Conservation (phyloP, 345 rosid genomes). For the Gossypium australe region DNA sequence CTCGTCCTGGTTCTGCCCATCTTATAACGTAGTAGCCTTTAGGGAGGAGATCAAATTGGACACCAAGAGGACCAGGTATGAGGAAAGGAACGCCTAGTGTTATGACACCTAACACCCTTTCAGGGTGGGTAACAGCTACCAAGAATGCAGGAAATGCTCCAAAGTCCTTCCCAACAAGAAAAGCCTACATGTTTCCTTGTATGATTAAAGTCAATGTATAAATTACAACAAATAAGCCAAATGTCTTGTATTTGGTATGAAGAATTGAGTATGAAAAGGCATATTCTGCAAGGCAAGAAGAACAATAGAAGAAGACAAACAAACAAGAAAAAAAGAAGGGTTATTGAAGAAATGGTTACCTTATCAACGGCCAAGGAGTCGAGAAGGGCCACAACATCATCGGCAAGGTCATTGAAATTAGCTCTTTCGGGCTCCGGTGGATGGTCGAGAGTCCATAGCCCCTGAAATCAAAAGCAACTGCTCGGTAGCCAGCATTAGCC, state of each 20-base stretch:
- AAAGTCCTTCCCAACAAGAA: conserved; percentile 38
- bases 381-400: conserved; percentile 27
- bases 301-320: no score
- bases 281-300: no score
- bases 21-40: conserved; percentile 36
- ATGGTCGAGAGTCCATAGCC: conserved; percentile 31
- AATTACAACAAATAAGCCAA: no score
- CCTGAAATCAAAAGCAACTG: conserved; percentile 37
- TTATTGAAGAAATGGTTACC: conserved; percentile 7
- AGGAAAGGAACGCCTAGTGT: conserved; percentile 38
- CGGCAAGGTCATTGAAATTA: conserved; percentile 29
- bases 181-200: conserved; percentile 19
- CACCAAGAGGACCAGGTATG: conserved; percentile 11
- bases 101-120: conserved; percentile 29
- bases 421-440: conserved; percentile 24
- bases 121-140: conserved; percentile 23
- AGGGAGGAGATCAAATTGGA: conserved; percentile 19
- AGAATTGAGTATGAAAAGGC: no score
- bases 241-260: no score
- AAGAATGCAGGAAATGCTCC: conserved; percentile 23
- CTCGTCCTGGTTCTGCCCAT: conserved; percentile 40
- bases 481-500: conserved; percentile 32
- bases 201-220: no score
- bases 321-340: not conserved
- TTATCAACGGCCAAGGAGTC: conserved; percentile 23